Base-by-base conservation (phyloP, 805 yeast species). In the Wickerhamomyces xylosicus region DNA sequence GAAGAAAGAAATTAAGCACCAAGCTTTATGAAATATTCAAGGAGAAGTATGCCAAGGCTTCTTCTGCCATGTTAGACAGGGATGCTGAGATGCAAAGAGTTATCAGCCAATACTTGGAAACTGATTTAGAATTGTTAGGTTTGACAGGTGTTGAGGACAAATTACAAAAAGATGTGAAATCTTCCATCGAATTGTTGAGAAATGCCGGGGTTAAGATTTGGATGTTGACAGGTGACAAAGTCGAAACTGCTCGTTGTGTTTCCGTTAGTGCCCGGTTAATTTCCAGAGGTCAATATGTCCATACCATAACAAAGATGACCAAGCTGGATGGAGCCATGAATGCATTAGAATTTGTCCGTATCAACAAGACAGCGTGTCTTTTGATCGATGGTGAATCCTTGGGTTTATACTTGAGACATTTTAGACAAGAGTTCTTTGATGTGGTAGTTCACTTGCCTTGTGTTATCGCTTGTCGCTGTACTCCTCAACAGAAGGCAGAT, bases 221-320 rank as follows among this genome's bases (percentile, higher is more conserved):
- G 99, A 94, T 92, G 98, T 66, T 92, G 36, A 92, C 99, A 0
- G 99, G 99, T 48, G 99, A 92, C 59, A 92, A 92, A 58, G 97
- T 92, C 6, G 99, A 92, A 62, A 92, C 99, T 0, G 98, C 98
- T 1, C 77, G 87, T 43, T 92, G 98, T 70, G 97, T 92, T 31
- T 87, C 97, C 17, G 84, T 94, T n/a, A 85, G 95, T 58, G 92
- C 97, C 25, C 81, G 89, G 53, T 72, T 92, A 37, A 90, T 92
- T 21, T 72, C 95, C 2, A 74, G 97, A 47, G 98, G 98, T 3
- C 98, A 92, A 61, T 82, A 80, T 49, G 87, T 92, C 19, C 95
- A 89, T 54, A 79, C 87, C 2, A 72, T 92, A 27, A 83, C 95
- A 3, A 80, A 77, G 46, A 56, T 85, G 33, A 54, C 57, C 14